phyloP scores from a whole-genome alignment of 176 grass and related monocot genomes.

The Areca catechu region DNA sequence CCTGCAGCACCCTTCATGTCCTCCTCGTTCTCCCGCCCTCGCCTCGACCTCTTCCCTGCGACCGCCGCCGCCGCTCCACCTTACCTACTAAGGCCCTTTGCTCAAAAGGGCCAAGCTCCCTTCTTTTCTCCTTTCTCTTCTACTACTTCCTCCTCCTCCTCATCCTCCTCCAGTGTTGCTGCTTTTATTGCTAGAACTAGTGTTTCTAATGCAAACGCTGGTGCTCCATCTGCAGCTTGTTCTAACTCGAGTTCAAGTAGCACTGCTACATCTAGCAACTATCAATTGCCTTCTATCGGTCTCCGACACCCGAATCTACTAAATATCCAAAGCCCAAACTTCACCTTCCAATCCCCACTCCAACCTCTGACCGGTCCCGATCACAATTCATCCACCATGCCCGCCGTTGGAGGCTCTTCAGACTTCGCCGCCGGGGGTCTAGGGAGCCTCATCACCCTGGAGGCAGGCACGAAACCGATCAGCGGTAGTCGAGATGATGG shows the following conservation, averaged over 20 bases:
- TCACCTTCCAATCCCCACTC: slow-evolving; percentile 20
- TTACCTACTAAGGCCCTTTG: slow-evolving; percentile 25
- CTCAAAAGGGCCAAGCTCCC: slow-evolving; percentile 22
- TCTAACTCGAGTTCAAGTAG: slow-evolving; percentile 8
- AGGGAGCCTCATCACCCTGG: too few relatives aligned
- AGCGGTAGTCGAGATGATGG: too few relatives aligned
- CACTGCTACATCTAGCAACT: slow-evolving; percentile 16
- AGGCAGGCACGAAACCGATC: too few relatives aligned
- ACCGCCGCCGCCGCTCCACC: slow-evolving; percentile 9
- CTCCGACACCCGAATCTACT: slow-evolving; percentile 21
- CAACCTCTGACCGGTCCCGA: too few relatives aligned
- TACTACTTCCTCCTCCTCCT: neutral
- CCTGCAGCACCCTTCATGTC: slow-evolving; percentile 48
- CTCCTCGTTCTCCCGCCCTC: slow-evolving; percentile 30
- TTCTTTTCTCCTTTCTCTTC: neutral
- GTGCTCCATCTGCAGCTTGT: slow-evolving; percentile 9
- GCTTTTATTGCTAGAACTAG: slow-evolving; percentile 25
- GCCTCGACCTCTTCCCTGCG: slow-evolving; percentile 31
- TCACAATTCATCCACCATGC: too few relatives aligned
- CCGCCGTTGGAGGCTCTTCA: too few relatives aligned
- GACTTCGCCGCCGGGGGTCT: too few relatives aligned
- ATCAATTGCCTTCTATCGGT: too few relatives aligned
- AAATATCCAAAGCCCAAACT: slow-evolving; percentile 18
- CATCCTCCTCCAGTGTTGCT: slow-evolving; percentile 22
- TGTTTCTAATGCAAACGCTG: neutral